Evolutionary conservation across 2,329 filamentous ascomycete species (phyloP).

Genomic region (Xylariales sp.): DNA sequence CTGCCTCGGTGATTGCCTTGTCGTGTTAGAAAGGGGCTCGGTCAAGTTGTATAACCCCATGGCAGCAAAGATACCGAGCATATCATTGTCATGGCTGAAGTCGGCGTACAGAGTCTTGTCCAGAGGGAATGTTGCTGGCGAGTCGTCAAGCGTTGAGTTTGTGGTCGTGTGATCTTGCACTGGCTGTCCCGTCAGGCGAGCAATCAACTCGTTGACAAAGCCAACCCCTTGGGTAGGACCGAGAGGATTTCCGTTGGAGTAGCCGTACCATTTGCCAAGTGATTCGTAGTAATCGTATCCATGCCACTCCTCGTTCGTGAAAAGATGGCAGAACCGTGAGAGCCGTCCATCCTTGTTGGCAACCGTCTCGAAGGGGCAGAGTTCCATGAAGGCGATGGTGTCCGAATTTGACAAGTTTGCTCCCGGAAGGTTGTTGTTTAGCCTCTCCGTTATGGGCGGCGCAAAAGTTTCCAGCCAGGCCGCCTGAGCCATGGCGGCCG

Average conservation of each 20-base stretch:
- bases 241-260: conserved; percentile 69
- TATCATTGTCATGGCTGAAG: conserved; percentile 88
- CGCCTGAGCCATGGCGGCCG: conserved; percentile 46
- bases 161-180: conserved; percentile 71
- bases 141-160: conserved; percentile 71
- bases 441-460: conserved; percentile 60
- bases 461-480: conserved; percentile 62
- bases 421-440: conserved; percentile 66
- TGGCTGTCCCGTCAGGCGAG: conserved; percentile 65
- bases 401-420: conserved; percentile 60
- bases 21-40: conserved; percentile 44
- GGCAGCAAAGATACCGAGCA: conserved; percentile 71
- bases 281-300: conserved; percentile 78
- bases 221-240: conserved; percentile 84
- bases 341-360: conserved; percentile 49
- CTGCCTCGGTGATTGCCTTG: conserved; percentile 43
- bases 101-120: conserved; percentile 71
- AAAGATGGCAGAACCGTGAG: conserved; percentile 73
- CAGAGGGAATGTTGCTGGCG: conserved; percentile 69
- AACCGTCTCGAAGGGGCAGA: conserved; percentile 84
- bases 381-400: conserved; percentile 74
- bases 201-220: conserved; percentile 82
- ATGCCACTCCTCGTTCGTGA: conserved; percentile 68
- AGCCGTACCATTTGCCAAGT: conserved; percentile 81
- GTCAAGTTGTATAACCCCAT: conserved; percentile 73